phyloP scores from a whole-genome alignment of 352 stramenopile species.

The Phytopythium boreale region DNA sequence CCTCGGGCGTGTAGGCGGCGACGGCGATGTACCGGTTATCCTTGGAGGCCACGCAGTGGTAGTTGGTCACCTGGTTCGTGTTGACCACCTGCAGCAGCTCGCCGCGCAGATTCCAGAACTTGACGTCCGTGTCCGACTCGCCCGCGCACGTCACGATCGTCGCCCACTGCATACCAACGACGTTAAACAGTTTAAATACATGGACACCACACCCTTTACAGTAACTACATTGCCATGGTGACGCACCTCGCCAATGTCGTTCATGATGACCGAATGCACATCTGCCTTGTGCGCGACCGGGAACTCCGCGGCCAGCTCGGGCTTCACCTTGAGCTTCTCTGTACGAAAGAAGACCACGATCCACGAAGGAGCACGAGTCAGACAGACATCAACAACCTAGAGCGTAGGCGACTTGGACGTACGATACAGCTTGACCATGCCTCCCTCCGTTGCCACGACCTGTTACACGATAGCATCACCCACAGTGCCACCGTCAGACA shows the following conservation, averaged over 20 bases:
- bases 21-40: constrained; percentile 83
- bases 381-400: not conserved
- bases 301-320: constrained; percentile 66
- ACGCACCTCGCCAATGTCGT: constrained; percentile 67
- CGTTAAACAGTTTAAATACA: not conserved
- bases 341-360: not conserved
- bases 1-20: constrained; percentile 76
- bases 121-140: constrained; percentile 73
- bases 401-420: constrained; percentile 11
- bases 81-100: constrained; percentile 71
- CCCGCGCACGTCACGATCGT: constrained; percentile 74
- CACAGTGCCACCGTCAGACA: not conserved
- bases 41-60: constrained; percentile 75
- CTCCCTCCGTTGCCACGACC: constrained; percentile 61
- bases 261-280: constrained; percentile 81
- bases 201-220: not conserved
- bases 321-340: constrained; percentile 80
- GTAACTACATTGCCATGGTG: not conserved
- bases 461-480: constrained; percentile 13
- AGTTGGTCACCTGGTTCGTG: constrained; percentile 81
- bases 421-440: constrained; percentile 74
- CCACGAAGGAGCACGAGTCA: not conserved
- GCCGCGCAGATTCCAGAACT: constrained; percentile 73
- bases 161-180: constrained; percentile 37
- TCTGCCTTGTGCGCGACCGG: constrained; percentile 64